phyloP scores from a whole-genome alignment of 805 yeast genomes.

The Wilhelminamyces savonicus region DNA sequence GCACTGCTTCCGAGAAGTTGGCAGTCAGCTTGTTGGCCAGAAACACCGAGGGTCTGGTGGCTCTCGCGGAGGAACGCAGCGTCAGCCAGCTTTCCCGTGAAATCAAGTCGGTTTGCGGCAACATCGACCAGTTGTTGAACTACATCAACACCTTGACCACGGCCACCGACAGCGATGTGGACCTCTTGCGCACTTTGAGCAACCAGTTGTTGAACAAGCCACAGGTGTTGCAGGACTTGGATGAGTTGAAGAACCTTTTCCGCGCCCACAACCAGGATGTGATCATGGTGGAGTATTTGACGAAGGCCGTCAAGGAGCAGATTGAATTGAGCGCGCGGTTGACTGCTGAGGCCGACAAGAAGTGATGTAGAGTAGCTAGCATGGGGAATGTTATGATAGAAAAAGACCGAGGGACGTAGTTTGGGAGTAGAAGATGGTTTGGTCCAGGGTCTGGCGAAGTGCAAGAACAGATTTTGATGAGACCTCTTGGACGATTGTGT shows the following conservation, averaged over 20 bases:
- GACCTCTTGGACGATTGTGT: no score
- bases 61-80: constrained; percentile 23
- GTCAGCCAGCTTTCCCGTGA: constrained; percentile 41
- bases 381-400: neutral
- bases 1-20: constrained; percentile 48
- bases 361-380: no score
- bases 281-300: constrained; percentile 72
- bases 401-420: neutral
- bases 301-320: constrained; percentile 80
- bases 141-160: constrained; percentile 38
- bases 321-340: constrained; percentile 72
- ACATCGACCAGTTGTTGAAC: constrained; percentile 41
- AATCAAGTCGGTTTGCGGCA: constrained; percentile 37
- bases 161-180: constrained; percentile 40
- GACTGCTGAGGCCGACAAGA: constrained; percentile 36
- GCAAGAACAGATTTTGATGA: no score
- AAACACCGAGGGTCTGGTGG: constrained; percentile 17
- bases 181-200: constrained; percentile 62
- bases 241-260: constrained; percentile 53
- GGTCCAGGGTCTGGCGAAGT: no score
- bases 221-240: constrained; percentile 41
- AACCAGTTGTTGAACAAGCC: constrained; percentile 50
- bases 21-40: constrained; percentile 41
- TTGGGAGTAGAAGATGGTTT: no score
- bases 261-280: constrained; percentile 74